Percentiles rank a stretch among this genome's conserved stretches.
Evolutionary conservation across 2,329 filamentous ascomycete species (phyloP).

Genomic region (Elsinoe fawcettii): DNA sequence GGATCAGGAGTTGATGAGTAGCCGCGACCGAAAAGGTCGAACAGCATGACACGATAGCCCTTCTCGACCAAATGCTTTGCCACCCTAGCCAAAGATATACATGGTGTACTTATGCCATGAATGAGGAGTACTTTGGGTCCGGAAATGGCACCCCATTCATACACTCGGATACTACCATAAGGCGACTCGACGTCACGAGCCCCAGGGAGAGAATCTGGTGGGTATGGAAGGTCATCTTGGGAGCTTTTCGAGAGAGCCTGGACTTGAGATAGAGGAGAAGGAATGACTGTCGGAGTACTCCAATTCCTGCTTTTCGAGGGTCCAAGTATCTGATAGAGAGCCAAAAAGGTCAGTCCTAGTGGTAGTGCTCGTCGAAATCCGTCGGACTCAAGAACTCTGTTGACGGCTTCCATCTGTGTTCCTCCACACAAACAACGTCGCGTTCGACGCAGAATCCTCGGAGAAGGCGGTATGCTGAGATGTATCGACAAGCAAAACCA

Average conservation of each 20-base stretch:
- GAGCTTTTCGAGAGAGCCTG: constrained; percentile 23
- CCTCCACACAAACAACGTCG: too few species aligned
- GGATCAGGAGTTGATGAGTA: constrained; percentile 67
- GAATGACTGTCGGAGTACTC: constrained; percentile 16
- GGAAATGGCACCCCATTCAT: constrained; percentile 69
- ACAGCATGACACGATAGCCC: constrained; percentile 71
- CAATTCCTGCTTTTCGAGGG: not conserved
- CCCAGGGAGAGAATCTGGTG: constrained; percentile 61
- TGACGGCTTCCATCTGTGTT: not conserved
- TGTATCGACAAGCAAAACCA: not conserved
- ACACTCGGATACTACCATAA: constrained; percentile 64
- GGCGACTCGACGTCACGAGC: constrained; percentile 59
- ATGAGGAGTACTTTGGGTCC: constrained; percentile 67
- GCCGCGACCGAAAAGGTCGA: constrained; percentile 69
- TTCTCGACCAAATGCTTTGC: constrained; percentile 56
- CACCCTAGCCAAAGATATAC: constrained; percentile 58
- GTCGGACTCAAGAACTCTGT: not conserved
- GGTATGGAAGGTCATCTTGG: constrained; percentile 46
- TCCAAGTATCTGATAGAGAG: constrained; percentile 3
- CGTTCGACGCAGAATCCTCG: too few species aligned
- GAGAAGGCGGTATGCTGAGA: not conserved
- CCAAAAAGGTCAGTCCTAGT: not conserved
- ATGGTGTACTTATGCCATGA: constrained; percentile 76
- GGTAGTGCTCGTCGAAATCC: constrained; percentile 1
- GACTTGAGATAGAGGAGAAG: constrained; percentile 27